A percentile compares a stretch with the other conserved stretches of the same genome.
phyloP scores from a whole-genome alignment of 495 filamentous ascomycete species.

The Aspergillus cavernicola region DNA sequence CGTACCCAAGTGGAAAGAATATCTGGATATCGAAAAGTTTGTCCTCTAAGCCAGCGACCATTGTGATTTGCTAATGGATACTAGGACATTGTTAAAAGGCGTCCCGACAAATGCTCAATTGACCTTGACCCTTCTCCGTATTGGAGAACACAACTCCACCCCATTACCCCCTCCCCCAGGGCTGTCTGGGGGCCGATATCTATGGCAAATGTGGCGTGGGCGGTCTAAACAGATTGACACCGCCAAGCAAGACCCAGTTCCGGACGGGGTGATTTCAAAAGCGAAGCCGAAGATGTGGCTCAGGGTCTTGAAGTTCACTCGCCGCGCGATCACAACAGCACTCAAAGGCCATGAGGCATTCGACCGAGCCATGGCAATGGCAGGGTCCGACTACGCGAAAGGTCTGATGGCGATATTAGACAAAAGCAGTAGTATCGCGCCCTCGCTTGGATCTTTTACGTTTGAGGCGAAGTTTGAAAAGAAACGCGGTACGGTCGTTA shows the following conservation, averaged over 20 bases:
- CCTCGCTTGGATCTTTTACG: constrained; percentile 43
- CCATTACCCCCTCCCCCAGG: neutral
- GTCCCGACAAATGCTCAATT: constrained; percentile 86
- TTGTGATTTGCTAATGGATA: constrained; percentile 37
- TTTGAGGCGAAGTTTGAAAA: constrained; percentile 72
- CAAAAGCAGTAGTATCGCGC: neutral
- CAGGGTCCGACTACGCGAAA: neutral
- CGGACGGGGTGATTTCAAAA: too few species aligned
- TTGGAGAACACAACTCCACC: constrained; percentile 71
- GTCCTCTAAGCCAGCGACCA: constrained; percentile 1
- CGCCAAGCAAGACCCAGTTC: neutral
- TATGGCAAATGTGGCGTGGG: neutral
- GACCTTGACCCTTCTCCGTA: constrained; percentile 75
- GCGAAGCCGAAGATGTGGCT: constrained; percentile 1
- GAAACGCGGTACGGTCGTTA: constrained; percentile 66
- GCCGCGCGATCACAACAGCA: constrained; percentile 59
- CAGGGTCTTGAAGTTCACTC: constrained; percentile 63
- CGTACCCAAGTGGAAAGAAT: constrained; percentile 72
- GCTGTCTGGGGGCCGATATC: neutral
- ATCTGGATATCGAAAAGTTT: constrained; percentile 66
- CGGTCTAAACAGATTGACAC: neutral
- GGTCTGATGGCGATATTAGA: neutral
- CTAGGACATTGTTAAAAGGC: constrained; percentile 63
- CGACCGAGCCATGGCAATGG: constrained; percentile 61
- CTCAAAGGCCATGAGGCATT: constrained; percentile 66